Evolutionary conservation across 202 grass and related monocot genomes (phyloP).

Genomic region (Tripidium arundinaceum): DNA sequence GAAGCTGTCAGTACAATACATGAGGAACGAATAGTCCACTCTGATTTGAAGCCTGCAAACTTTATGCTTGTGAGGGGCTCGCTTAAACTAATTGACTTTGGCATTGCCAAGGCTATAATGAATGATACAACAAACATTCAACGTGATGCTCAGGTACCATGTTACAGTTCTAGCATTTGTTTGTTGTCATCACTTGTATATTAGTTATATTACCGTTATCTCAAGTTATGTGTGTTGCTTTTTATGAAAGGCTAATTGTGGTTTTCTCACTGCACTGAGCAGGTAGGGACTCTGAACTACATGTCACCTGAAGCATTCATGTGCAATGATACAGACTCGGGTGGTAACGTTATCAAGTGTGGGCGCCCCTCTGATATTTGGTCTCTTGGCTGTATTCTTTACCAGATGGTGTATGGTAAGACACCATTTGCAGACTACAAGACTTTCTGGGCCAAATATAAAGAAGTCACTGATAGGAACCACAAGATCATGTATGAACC

Average conservation of each 20-base stretch:
- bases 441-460: slow-evolving; percentile 85
- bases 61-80: slow-evolving; percentile 79
- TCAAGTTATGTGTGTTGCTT: not conserved
- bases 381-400: slow-evolving; percentile 97
- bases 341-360: slow-evolving; percentile 77
- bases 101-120: slow-evolving; percentile 98
- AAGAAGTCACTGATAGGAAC: slow-evolving; percentile 73
- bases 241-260: slow-evolving; percentile 21
- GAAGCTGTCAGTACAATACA: slow-evolving; percentile 96
- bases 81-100: slow-evolving; percentile 90
- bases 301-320: slow-evolving; percentile 99
- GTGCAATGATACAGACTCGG: slow-evolving; percentile 65
- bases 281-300: slow-evolving; percentile 97
- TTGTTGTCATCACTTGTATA: not conserved
- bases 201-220: slow-evolving; percentile 14
- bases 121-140: slow-evolving; percentile 96
- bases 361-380: slow-evolving; percentile 94
- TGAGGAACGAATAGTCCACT: slow-evolving; percentile 87
- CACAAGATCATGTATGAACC: slow-evolving; percentile 64
- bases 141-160: slow-evolving; percentile 80
- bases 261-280: slow-evolving; percentile 24
- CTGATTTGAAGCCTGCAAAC: slow-evolving; percentile 93
- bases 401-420: slow-evolving; percentile 98
- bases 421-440: slow-evolving; percentile 89
- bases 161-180: not conserved